These are phyloP conservation scores for Aaosphaeria pasadenensis DNA, from an alignment of 2,329 filamentous ascomycete genomes.

Conservation along the genomic window DNA sequence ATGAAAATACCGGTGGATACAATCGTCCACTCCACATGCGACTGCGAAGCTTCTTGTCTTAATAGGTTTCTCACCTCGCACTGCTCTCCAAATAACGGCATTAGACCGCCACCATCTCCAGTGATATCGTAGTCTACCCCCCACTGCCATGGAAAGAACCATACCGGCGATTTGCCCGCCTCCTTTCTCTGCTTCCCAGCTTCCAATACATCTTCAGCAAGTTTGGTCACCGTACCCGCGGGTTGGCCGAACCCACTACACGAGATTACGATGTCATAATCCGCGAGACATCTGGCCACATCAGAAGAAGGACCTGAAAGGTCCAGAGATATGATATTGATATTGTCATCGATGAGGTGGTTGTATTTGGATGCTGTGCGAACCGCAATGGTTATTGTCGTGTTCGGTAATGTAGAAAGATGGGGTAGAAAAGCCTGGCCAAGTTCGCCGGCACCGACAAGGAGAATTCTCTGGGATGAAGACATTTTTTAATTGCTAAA, in stretches of 20 bases:
- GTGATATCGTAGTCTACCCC: slow-evolving; percentile 69
- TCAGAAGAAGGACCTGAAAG: slow-evolving; percentile 28
- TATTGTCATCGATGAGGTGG: slow-evolving; percentile 21
- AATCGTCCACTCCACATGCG: slow-evolving; percentile 57
- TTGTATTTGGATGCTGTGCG: slow-evolving; percentile 46
- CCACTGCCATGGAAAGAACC: slow-evolving; percentile 71
- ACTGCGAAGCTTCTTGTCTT: slow-evolving; percentile 13
- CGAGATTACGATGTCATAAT: slow-evolving; percentile 56
- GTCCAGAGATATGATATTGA: slow-evolving; percentile 45
- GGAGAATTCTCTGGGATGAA: slow-evolving; percentile 44
- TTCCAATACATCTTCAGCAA: slow-evolving; percentile 54
- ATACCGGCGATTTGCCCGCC: slow-evolving; percentile 6
- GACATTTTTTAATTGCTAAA: background rate
- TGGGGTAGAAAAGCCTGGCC: slow-evolving; percentile 55
- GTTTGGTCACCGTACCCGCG: slow-evolving; percentile 55
- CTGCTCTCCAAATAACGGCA: slow-evolving; percentile 68
- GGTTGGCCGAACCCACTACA: slow-evolving; percentile 61
- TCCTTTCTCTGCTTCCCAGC: slow-evolving; percentile 43
- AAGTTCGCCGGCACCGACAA: slow-evolving; percentile 67
- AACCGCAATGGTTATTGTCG: slow-evolving; percentile 53
- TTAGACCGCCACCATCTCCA: slow-evolving; percentile 53
- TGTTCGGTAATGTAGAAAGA: slow-evolving; percentile 48
- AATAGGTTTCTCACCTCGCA: slow-evolving; percentile 39
- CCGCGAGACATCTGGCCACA: slow-evolving; percentile 34
- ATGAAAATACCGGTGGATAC: slow-evolving; percentile 70